Evolutionary conservation across 495 filamentous ascomycete genomes (phyloP), one percentile per base, ranked within the genome.

Genomic region (Aspergillus taichungensis): DNA sequence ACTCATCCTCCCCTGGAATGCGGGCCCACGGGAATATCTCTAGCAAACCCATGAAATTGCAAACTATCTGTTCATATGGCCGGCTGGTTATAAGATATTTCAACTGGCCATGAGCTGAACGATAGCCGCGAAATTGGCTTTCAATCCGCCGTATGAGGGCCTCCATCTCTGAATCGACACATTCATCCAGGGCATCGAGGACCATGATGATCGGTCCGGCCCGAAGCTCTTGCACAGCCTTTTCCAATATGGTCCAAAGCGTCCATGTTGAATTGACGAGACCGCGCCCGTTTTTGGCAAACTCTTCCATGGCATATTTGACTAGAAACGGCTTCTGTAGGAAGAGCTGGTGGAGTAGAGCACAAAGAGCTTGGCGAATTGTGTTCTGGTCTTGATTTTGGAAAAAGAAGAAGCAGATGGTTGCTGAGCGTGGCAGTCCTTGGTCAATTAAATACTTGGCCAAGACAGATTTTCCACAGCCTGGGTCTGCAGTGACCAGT

Each of bases 391-490:
- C 51, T n/a, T 55, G 40, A 14, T 54, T 52, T 30, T 62, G 60
- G 43, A 66, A 66, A 18, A 63, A 66, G 46, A 58, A 66, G 34
- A 63, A 63, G 33, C 60, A 66, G 13, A 54, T 51, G 6, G 52
- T 52, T 10, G 11, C 40, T 38, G 13, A 49, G 27, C 27, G 29
- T 9, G 45, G 34, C 9, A 63, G 42, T 9, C 38, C 30, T 9
- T 59, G 29, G 45, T 71, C 60, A 30, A 68, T 47, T 9, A 71
- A 52, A 13, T 48, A 52, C 49, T 53, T 64, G 1, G 63, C 45
- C 14, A 71, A 47, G 4, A 67, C 63, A 0, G 65, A 67, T 48
- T 71, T 71, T 5, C 67, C 67, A 54, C 67, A 71, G 18, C 67
- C 67, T 10, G 65, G 63, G 46, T 66, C 65, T 36, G 67, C 65